These are phyloP conservation scores for Penicillium sp. DNA, from an alignment of 2,329 filamentous ascomycete genomes.

Conservation along the genomic window DNA sequence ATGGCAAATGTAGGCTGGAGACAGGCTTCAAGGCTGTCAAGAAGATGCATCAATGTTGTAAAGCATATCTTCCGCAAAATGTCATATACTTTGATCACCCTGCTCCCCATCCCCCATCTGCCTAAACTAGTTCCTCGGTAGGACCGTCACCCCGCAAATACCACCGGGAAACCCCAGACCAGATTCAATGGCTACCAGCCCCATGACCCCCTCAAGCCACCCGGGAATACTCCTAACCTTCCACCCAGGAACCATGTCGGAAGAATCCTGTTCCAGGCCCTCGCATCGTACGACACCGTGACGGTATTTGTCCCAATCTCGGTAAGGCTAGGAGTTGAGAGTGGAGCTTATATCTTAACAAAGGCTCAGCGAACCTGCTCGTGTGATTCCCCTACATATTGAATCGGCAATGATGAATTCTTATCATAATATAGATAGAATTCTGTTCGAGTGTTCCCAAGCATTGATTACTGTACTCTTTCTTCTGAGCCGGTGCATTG, in stretches of 20 bases:
- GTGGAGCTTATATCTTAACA: slow-evolving; percentile 6
- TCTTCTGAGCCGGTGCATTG: background rate
- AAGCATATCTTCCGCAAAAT: too few relatives aligned
- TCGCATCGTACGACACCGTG: slow-evolving; percentile 2
- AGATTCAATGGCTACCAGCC: background rate
- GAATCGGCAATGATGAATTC: too few relatives aligned
- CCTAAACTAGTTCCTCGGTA: background rate
- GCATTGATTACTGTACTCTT: background rate
- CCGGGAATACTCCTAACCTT: background rate
- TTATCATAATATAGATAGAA: background rate
- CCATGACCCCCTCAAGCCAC: slow-evolving; percentile 3
- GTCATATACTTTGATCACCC: background rate
- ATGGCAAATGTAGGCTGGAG: too few relatives aligned
- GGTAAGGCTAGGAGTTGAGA: slow-evolving; percentile 6
- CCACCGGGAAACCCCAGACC: background rate
- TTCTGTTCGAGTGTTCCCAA: background rate
- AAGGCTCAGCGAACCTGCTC: background rate
- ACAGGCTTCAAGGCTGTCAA: too few relatives aligned
- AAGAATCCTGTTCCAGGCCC: background rate
- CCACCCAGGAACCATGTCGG: slow-evolving; percentile 8
- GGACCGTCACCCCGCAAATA: background rate
- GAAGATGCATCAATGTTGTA: too few relatives aligned
- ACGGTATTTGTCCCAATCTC: background rate
- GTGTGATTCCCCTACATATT: background rate
- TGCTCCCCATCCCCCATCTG: background rate